These are phyloP conservation scores for Tricholomella constricta DNA, from an alignment of 768 basidiomycete genomes.

Conservation along the genomic window DNA sequence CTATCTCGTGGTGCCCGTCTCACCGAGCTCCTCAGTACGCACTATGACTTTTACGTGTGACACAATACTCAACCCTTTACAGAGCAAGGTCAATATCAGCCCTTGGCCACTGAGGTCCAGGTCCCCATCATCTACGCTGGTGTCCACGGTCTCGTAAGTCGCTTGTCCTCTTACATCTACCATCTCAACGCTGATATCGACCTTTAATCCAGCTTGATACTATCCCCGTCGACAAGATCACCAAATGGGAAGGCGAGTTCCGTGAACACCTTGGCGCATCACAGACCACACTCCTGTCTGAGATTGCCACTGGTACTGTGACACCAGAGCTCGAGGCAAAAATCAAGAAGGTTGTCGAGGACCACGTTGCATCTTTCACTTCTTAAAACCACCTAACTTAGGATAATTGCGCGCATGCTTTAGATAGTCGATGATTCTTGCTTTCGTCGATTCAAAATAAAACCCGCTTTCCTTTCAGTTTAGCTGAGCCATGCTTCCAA, in stretches of 20 bases:
- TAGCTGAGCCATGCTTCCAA: too few species aligned
- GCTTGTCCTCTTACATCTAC: too few species aligned
- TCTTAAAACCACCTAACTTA: slow-evolving; percentile 39
- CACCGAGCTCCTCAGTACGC: slow-evolving; percentile 90
- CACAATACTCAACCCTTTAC: slow-evolving; percentile 23
- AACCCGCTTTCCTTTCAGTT: slow-evolving; percentile 5
- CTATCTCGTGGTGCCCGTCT: slow-evolving; percentile 97
- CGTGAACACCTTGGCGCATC: slow-evolving; percentile 79
- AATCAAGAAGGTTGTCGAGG: slow-evolving; percentile 95
- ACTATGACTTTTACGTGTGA: neutral
- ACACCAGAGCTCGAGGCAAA: slow-evolving; percentile 89
- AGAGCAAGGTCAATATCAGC: slow-evolving; percentile 99
- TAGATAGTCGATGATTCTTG: slow-evolving; percentile 19
- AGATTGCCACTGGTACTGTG: slow-evolving; percentile 82
- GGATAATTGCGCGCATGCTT: slow-evolving; percentile 14
- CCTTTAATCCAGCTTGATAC: slow-evolving; percentile 74
- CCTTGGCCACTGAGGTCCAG: slow-evolving; percentile 92
- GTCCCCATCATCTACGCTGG: slow-evolving; percentile 99
- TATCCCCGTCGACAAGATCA: slow-evolving; percentile 93
- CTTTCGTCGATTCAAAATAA: slow-evolving; percentile 19
- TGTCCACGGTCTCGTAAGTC: slow-evolving; percentile 94
- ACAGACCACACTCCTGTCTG: slow-evolving; percentile 75
- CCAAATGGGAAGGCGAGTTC: slow-evolving; percentile 92
- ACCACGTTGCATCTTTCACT: slow-evolving; percentile 81
- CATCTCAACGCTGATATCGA: too few species aligned